phyloP scores from a whole-genome alignment of 495 filamentous ascomycete genomes.

The Aspergillus diversus region DNA sequence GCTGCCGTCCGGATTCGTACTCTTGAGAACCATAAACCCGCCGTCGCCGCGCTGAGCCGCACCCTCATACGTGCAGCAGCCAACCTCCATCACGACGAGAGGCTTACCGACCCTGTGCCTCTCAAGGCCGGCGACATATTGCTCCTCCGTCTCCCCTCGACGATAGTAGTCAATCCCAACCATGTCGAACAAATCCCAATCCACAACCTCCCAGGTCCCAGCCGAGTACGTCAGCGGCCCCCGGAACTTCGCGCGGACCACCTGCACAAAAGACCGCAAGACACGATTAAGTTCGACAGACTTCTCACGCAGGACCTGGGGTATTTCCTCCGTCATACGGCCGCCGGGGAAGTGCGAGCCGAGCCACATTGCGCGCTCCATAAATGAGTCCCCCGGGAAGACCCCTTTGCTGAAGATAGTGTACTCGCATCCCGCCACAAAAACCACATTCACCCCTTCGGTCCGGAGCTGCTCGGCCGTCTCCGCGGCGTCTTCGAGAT shows the following conservation, averaged over 20 bases:
- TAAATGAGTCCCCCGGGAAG: slow-evolving; percentile 13
- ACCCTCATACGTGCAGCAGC: slow-evolving; percentile 22
- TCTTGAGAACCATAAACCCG: slow-evolving; percentile 16
- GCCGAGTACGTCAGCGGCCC: slow-evolving; percentile 15
- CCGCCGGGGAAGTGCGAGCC: background rate
- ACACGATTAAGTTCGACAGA: background rate
- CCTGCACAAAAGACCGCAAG: background rate
- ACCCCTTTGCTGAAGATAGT: slow-evolving; percentile 17
- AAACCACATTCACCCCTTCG: slow-evolving; percentile 8
- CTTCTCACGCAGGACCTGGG: background rate
- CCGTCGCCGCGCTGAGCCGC: slow-evolving; percentile 15
- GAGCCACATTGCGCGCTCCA: slow-evolving; percentile 10
- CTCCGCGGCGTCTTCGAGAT: background rate
- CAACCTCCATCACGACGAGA: slow-evolving; percentile 21
- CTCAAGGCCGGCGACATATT: slow-evolving; percentile 13
- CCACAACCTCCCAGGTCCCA: slow-evolving; percentile 18
- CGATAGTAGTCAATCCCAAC: slow-evolving; percentile 19
- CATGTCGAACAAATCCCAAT: slow-evolving; percentile 19
- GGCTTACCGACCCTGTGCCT: slow-evolving; percentile 11
- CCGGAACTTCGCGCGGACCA: background rate
- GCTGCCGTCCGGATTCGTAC: slow-evolving; percentile 18
- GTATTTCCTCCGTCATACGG: background rate
- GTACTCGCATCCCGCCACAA: slow-evolving; percentile 18
- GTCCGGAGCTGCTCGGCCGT: background rate
- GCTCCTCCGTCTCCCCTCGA: slow-evolving; percentile 15